A percentile compares a stretch with the other conserved stretches of the same genome.
Conservation (phyloP, 2,329 filamentous ascomycete species). For the Zelopaecilomyces penicillatus region DNA sequence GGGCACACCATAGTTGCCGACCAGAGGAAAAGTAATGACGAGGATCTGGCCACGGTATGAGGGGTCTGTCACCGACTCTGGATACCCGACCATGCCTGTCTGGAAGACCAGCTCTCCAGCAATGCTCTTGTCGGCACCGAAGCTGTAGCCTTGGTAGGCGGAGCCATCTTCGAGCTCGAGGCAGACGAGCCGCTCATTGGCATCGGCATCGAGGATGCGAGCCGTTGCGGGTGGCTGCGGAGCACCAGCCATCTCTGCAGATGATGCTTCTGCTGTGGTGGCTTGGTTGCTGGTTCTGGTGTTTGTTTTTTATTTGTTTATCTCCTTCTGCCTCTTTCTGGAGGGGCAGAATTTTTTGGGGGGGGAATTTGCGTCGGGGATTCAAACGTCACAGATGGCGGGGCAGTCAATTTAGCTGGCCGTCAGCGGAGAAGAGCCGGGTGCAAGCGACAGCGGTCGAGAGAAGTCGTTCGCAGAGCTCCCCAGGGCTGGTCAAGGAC, state of each 20-base stretch:
- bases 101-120: slow-evolving; percentile 98
- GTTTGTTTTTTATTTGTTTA: background rate
- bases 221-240: slow-evolving; percentile 51
- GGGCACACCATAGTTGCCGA: slow-evolving; percentile 96
- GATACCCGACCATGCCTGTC: slow-evolving; percentile 98
- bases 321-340: slow-evolving; percentile 1
- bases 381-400: slow-evolving; percentile 14
- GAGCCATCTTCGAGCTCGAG: slow-evolving; percentile 91
- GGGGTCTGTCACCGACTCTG: slow-evolving; percentile 83
- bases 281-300: background rate
- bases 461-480: slow-evolving; percentile 31
- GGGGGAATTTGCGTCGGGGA: slow-evolving; percentile 6
- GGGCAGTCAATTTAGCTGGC: slow-evolving; percentile 19
- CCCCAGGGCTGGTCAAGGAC: slow-evolving; percentile 25
- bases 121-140: slow-evolving; percentile 88
- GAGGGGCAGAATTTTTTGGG: slow-evolving; percentile 1
- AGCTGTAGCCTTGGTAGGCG: slow-evolving; percentile 90
- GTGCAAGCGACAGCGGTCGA: slow-evolving; percentile 27
- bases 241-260: slow-evolving; percentile 23
- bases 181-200: slow-evolving; percentile 58
- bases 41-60: slow-evolving; percentile 90
- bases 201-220: slow-evolving; percentile 41
- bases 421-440: slow-evolving; percentile 16
- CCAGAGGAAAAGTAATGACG: slow-evolving; percentile 89
- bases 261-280: background rate